phyloP scores from a whole-genome alignment of 495 filamentous ascomycete genomes.

The Penicillium pulvis region DNA sequence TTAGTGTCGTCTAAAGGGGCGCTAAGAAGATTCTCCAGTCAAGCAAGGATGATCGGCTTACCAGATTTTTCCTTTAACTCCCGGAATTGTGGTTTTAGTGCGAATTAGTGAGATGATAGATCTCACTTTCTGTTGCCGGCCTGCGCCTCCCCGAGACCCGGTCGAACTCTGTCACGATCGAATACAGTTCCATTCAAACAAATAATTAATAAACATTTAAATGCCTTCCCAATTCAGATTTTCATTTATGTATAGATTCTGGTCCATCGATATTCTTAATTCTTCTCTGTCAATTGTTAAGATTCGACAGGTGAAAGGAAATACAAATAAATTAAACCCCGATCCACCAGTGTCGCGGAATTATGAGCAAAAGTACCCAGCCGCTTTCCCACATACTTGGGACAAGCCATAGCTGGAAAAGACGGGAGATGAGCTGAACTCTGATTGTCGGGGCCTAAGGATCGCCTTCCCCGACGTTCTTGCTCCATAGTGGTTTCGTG shows the following conservation, averaged over 20 bases:
- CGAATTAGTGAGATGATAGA: slow-evolving; percentile 49
- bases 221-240: too few species aligned
- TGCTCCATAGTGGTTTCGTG: slow-evolving; percentile 2
- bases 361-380: slow-evolving; percentile 13
- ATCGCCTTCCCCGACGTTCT: slow-evolving; percentile 20
- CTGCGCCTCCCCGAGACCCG: slow-evolving; percentile 23
- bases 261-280: too few species aligned
- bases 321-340: background rate
- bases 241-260: too few species aligned
- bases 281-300: too few species aligned
- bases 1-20: slow-evolving; percentile 23
- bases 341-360: slow-evolving; percentile 17
- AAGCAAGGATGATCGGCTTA: slow-evolving; percentile 42
- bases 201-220: background rate
- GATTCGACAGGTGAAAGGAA: background rate
- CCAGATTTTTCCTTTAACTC: slow-evolving; percentile 19
- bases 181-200: slow-evolving; percentile 5
- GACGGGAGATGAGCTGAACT: slow-evolving; percentile 19
- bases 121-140: slow-evolving; percentile 34
- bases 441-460: slow-evolving; percentile 14
- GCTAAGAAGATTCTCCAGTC: slow-evolving; percentile 36
- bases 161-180: slow-evolving; percentile 6
- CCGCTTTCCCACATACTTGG: slow-evolving; percentile 7
- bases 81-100: slow-evolving; percentile 47
- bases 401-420: slow-evolving; percentile 7